phyloP scores from a whole-genome alignment of 2,329 filamentous ascomycete genomes.

The Epichloe festucae region DNA sequence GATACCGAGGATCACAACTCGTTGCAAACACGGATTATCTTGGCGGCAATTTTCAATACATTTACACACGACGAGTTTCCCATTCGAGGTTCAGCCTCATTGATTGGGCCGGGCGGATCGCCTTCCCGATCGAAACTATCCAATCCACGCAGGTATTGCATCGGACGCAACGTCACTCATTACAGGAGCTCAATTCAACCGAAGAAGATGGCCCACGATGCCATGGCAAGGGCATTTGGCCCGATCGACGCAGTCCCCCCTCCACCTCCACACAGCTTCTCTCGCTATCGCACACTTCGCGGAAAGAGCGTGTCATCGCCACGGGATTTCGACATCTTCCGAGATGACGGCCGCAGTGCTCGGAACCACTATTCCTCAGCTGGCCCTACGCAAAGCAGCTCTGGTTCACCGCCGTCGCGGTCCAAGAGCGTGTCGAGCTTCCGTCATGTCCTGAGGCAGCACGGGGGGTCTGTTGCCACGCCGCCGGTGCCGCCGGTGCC shows the following conservation, averaged over 20 bases:
- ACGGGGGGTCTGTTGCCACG: not conserved
- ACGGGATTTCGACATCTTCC: constrained; percentile 19
- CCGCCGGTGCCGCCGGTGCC: not conserved
- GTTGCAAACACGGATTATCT: not conserved
- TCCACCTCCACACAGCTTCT: constrained; percentile 13
- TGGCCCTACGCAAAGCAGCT: not conserved
- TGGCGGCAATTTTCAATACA: not conserved
- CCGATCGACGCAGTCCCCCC: constrained; percentile 8
- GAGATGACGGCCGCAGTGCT: constrained; percentile 7
- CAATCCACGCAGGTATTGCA: not conserved
- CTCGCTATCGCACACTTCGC: constrained; percentile 20
- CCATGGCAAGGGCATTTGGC: not conserved
- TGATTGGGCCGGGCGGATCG: not conserved
- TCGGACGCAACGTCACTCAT: not conserved
- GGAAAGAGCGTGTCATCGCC: constrained; percentile 22
- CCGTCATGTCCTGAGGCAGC: not conserved
- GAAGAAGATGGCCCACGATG: constrained; percentile 4
- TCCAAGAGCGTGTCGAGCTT: constrained; percentile 10
- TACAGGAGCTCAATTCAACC: not conserved
- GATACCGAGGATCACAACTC: not conserved
- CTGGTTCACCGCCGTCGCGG: constrained; percentile 4
- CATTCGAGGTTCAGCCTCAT: not conserved
- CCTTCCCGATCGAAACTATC: not conserved
- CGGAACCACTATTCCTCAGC: not conserved
- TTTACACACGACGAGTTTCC: not conserved